phyloP scores from a whole-genome alignment of 345 rosid species.

The Gynandropsis gynandra region DNA sequence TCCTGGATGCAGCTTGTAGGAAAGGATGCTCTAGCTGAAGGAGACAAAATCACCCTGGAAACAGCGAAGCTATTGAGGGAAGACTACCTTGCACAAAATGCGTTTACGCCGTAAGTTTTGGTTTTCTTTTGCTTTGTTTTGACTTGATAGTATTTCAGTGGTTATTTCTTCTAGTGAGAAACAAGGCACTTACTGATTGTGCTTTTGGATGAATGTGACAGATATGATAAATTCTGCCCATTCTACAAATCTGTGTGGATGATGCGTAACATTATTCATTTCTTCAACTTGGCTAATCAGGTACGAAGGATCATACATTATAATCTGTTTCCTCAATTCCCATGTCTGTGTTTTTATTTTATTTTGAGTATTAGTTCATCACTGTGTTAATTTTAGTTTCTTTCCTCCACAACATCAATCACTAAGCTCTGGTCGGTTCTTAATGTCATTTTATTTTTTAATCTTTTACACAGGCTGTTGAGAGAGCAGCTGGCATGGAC shows the following conservation, averaged over 20 bases:
- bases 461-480: constrained; percentile 68
- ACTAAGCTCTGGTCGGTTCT: no score
- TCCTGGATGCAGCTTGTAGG: constrained; percentile 77
- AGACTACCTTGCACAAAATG: constrained; percentile 99
- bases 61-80: constrained; percentile 98
- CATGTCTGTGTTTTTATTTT: neutral
- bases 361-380: no score
- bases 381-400: no score
- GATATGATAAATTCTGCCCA: constrained; percentile 97
- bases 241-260: constrained; percentile 99
- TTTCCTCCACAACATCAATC: no score
- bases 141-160: neutral
- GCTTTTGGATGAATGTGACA: constrained; percentile 27
- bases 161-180: neutral
- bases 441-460: neutral
- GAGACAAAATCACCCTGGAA: constrained; percentile 90
- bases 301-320: constrained; percentile 28
- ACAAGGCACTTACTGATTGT: neutral
- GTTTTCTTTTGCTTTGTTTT: constrained; percentile 5
- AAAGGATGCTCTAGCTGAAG: constrained; percentile 97
- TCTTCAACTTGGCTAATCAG: constrained; percentile 94
- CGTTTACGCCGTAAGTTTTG: constrained; percentile 83
- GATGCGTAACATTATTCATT: constrained; percentile 99
- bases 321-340: neutral
- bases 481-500: constrained; percentile 98